Evolutionary conservation across 73 alveolate genomes (phyloP), one percentile per base, ranked within the genome.

Genomic region (Symbiodinium natans): DNA sequence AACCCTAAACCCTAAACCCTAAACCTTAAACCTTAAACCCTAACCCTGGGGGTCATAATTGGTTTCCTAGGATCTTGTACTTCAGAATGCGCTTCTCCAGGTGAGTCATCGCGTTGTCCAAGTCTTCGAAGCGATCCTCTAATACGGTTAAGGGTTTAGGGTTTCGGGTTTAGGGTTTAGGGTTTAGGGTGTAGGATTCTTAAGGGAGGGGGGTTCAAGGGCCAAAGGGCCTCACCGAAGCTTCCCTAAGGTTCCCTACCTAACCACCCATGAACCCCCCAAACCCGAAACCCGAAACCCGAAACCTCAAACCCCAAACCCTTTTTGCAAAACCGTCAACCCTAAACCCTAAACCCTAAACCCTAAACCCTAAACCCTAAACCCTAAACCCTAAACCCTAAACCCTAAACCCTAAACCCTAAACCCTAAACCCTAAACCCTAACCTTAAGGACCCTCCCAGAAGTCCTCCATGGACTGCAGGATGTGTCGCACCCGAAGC

Each of bases 1-100:
- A 46, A 13, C 6, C 59, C 6, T 13, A 46, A 46, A 6, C 6
- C 13, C 59, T 46, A 13, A 46, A 9, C 59, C 59, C 59, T 46
- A 46, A 46, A 9, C 59, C 59, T 46, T 9, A 13, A 13, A 46
- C 59, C 13, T 46, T 6, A 46, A 13, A 6, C 59, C 21, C 59
- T 9, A 46, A 46, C 6, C 6, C 59, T 13, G 59, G 59, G 13
- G 13, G 21, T 46, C 59, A 46, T 46, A n/a, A n/a, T n/a, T n/a
- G n/a, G n/a, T n/a, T n/a, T n/a, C n/a, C n/a, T n/a, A n/a, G n/a
- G 68, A 59, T 83, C 95, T 88, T 88, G 95, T 88, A 88, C 95
- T 88, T 83, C 40, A 88, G 13, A 43, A 88, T 88, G 29, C 95
- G 84, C 27, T 88, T 88, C 95, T 88, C 95, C 86, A 88, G 42